Conservation (phyloP, 1,284 basidiomycete genomes). For the Acaromyces ingoldii region DNA sequence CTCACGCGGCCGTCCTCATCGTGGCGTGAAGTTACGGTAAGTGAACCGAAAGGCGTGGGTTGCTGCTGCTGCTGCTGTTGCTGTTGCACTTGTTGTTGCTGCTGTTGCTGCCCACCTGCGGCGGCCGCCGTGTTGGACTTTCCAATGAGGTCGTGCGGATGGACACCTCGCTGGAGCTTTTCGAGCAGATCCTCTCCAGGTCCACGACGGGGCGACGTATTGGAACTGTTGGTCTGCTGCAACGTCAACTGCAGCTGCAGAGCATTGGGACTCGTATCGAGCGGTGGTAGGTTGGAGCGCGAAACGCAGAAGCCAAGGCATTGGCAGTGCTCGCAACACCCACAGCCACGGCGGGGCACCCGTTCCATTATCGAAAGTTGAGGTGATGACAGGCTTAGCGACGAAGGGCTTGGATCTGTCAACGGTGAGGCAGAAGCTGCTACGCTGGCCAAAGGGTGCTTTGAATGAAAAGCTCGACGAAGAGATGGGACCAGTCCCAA, state of each 20-base stretch:
- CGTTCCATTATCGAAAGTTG: too few species aligned
- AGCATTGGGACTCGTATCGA: not conserved
- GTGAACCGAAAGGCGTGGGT: not conserved
- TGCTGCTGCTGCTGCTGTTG: constrained; percentile 1
- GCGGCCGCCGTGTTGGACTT: not conserved
- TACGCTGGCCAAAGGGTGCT: too few species aligned
- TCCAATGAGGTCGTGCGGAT: not conserved
- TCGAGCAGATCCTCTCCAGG: not conserved
- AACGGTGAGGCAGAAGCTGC: too few species aligned
- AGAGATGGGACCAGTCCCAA: too few species aligned
- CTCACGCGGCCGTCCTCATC: not conserved
- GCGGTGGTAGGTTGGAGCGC: not conserved
- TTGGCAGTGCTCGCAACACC: constrained; percentile 5
- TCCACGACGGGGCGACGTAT: not conserved
- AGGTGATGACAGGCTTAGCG: too few species aligned
- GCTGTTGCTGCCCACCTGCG: not conserved
- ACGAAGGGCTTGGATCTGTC: too few species aligned
- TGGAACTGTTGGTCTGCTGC: not conserved
- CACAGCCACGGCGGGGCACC: constrained; percentile 4
- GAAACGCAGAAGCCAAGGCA: not conserved
- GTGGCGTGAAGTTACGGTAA: not conserved
- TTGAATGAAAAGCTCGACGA: too few species aligned
- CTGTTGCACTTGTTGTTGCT: not conserved
- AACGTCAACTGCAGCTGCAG: not conserved
- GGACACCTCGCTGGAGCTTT: not conserved